A percentile compares a stretch with the other conserved stretches of the same genome.
These are phyloP conservation scores for Leccinellum luteum DNA, from an alignment of 768 basidiomycete species.

Conservation along the genomic window DNA sequence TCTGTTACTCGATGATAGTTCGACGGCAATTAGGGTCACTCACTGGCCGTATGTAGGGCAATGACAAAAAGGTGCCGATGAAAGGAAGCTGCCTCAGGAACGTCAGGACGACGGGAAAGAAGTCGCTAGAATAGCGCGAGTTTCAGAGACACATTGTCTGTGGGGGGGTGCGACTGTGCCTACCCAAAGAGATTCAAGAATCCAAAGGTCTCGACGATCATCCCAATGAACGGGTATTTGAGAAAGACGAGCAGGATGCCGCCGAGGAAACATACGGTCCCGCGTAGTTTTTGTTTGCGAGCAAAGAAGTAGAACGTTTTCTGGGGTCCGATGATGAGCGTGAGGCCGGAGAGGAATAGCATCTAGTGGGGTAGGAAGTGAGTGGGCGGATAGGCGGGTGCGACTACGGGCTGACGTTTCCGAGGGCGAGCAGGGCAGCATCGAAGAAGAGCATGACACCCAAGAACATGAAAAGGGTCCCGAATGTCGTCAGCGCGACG, in stretches of 20 bases:
- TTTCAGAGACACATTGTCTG: slow-evolving; percentile 6
- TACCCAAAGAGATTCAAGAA: slow-evolving; percentile 98
- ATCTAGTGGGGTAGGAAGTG: slow-evolving; percentile 55
- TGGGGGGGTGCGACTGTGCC: neutral
- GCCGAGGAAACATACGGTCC: slow-evolving; percentile 83
- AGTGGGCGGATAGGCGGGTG: neutral
- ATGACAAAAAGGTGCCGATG: slow-evolving; percentile 78
- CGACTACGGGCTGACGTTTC: slow-evolving; percentile 76
- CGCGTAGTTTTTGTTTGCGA: slow-evolving; percentile 90
- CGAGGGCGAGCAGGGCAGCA: slow-evolving; percentile 91
- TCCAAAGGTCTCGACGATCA: slow-evolving; percentile 92
- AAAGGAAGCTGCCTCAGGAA: slow-evolving; percentile 94
- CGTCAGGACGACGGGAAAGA: slow-evolving; percentile 98
- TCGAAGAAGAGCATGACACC: slow-evolving; percentile 97
- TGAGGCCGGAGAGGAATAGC: slow-evolving; percentile 90
- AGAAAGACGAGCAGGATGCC: slow-evolving; percentile 91
- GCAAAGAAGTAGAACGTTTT: slow-evolving; percentile 99
- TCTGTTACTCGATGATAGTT: slow-evolving; percentile 3
- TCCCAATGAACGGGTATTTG: slow-evolving; percentile 93
- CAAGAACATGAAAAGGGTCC: slow-evolving; percentile 92
- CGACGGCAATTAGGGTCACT: slow-evolving; percentile 20
- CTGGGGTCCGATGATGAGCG: slow-evolving; percentile 93
- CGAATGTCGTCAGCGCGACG: slow-evolving; percentile 94
- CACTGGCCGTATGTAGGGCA: slow-evolving; percentile 87
- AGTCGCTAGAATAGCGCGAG: slow-evolving; percentile 62